Percentiles rank a stretch among this genome's conserved stretches.
Evolutionary conservation across 345 rosid genomes (phyloP).

Genomic region (Psidium friedrichsthalianum): DNA sequence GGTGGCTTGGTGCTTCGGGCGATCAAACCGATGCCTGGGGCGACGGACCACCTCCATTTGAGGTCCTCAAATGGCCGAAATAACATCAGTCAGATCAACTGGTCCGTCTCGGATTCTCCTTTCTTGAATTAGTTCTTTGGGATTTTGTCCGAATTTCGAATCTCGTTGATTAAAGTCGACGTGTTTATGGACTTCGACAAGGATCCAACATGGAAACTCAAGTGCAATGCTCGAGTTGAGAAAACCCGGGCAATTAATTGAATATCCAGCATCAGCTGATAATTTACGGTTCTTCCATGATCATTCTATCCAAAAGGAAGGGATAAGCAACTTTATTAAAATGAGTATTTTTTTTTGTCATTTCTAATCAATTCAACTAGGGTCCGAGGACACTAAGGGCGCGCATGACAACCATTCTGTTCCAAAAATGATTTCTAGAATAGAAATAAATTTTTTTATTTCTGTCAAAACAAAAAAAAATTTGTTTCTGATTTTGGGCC

Average conservation of each 20-base stretch:
- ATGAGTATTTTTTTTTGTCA: not conserved
- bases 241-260: not conserved
- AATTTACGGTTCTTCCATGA: not conserved
- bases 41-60: not conserved
- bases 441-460: too few species aligned
- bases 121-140: not conserved
- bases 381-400: not conserved
- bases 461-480: too few species aligned
- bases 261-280: not conserved
- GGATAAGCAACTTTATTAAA: not conserved
- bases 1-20: not conserved
- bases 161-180: not conserved
- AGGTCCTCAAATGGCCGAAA: not conserved
- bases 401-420: too few species aligned
- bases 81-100: not conserved
- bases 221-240: not conserved
- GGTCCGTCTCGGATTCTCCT: not conserved
- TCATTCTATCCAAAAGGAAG: not conserved
- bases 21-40: not conserved
- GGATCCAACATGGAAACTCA: not conserved
- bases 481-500: too few species aligned
- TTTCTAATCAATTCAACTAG: not conserved
- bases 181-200: not conserved
- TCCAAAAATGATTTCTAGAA: too few species aligned
- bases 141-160: not conserved